Conservation (phyloP, 192 early-diverging fungal genomes). For the Gaertneriomyces sp. region DNA sequence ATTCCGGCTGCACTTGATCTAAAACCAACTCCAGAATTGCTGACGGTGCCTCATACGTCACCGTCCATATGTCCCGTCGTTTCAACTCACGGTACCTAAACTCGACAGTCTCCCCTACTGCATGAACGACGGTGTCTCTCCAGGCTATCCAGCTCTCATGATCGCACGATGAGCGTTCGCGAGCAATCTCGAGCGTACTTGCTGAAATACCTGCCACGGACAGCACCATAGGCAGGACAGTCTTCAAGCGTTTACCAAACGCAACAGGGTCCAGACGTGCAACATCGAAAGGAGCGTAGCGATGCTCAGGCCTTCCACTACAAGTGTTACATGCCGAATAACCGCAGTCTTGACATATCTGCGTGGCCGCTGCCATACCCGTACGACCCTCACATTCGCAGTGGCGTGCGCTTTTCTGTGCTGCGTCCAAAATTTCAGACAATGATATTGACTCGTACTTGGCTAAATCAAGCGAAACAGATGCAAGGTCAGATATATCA, state of each 20-base stretch:
- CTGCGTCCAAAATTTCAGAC: slow-evolving; percentile 16
- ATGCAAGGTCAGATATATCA: slow-evolving; percentile 20
- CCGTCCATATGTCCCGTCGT: slow-evolving; percentile 39
- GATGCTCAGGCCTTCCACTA: slow-evolving; percentile 43
- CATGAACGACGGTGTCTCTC: slow-evolving; percentile 18
- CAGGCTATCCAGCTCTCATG: slow-evolving; percentile 16
- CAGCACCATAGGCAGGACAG: slow-evolving; percentile 34
- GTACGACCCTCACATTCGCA: slow-evolving; percentile 46
- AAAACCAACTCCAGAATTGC: slow-evolving; percentile 34
- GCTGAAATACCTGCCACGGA: slow-evolving; percentile 24
- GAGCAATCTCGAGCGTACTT: slow-evolving; percentile 11
- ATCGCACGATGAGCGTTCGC: background rate
- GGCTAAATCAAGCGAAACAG: slow-evolving; percentile 21
- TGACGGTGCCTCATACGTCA: slow-evolving; percentile 21
- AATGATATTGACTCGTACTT: background rate
- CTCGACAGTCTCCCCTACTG: slow-evolving; percentile 16
- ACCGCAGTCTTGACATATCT: slow-evolving; percentile 33
- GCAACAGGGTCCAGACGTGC: slow-evolving; percentile 14
- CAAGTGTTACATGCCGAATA: slow-evolving; percentile 39
- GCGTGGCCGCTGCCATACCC: slow-evolving; percentile 10
- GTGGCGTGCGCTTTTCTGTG: slow-evolving; percentile 21
- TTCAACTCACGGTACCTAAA: slow-evolving; percentile 37
- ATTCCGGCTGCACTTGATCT: slow-evolving; percentile 28
- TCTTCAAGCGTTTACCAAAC: slow-evolving; percentile 33
- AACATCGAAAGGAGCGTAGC: slow-evolving; percentile 15